Conservation (phyloP, 2,329 filamentous ascomycete genomes). For the Pseudogymnoascus sp. region DNA sequence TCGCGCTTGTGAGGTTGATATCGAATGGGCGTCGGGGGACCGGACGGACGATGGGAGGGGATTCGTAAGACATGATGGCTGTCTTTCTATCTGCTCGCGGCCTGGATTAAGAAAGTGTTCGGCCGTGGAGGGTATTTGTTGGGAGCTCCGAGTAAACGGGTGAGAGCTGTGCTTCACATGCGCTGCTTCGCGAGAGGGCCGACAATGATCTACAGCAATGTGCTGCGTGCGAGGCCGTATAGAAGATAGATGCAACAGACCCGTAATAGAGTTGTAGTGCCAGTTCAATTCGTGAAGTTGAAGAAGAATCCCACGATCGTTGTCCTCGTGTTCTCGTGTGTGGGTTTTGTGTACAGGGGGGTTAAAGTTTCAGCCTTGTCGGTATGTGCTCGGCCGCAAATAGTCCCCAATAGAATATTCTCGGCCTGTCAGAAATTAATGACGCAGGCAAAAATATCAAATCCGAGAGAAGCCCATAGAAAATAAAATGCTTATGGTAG, state of each 20-base stretch:
- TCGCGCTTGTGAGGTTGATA: constrained; percentile 42
- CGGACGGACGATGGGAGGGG: constrained; percentile 57
- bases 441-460: not conserved
- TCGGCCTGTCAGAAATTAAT: not conserved
- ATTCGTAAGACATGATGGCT: constrained; percentile 26
- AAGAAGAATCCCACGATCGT: not conserved
- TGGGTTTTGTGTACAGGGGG: constrained; percentile 1
- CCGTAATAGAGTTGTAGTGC: not conserved
- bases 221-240: not conserved
- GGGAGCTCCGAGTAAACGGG: not conserved
- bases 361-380: not conserved
- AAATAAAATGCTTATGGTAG: constrained; percentile 4
- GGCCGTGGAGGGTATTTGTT: not conserved
- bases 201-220: not conserved
- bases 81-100: not conserved
- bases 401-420: constrained; percentile 6
- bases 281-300: not conserved
- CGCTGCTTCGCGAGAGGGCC: not conserved
- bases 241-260: not conserved
- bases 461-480: not conserved
- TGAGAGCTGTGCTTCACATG: not conserved
- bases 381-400: not conserved
- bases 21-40: constrained; percentile 67
- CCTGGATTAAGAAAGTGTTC: not conserved
- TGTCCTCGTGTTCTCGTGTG: not conserved